A percentile compares a stretch with the other conserved stretches of the same genome.
phyloP scores from a whole-genome alignment of 768 basidiomycete genomes.

The Collybiopsis luxurians region DNA sequence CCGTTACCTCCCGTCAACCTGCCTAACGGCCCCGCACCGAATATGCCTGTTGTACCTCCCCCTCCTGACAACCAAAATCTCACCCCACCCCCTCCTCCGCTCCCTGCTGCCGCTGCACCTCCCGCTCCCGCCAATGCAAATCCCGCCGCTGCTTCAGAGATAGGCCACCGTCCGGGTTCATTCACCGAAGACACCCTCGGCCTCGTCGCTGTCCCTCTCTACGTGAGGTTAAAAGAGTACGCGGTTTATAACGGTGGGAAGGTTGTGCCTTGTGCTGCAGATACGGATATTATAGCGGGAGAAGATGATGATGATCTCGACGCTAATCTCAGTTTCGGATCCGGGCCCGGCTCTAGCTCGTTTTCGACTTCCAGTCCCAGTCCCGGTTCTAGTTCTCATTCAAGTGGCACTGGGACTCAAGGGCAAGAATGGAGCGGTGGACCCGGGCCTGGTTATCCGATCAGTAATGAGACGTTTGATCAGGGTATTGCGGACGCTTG shows the following conservation, averaged over 20 bases:
- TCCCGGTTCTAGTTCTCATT: too few relatives aligned
- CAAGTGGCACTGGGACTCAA: too few relatives aligned
- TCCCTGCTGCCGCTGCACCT: not conserved
- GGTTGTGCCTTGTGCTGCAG: slow-evolving; percentile 1
- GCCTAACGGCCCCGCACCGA: not conserved
- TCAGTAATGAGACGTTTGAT: not conserved
- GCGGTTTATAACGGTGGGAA: slow-evolving; percentile 18
- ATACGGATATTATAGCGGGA: not conserved
- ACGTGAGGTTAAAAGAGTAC: slow-evolving; percentile 58
- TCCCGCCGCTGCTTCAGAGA: not conserved
- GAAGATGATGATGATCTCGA: slow-evolving; percentile 5
- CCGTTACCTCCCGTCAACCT: not conserved
- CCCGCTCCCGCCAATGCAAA: not conserved
- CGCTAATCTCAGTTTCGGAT: too few relatives aligned
- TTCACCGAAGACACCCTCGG: slow-evolving; percentile 32
- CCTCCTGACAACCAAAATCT: too few relatives aligned
- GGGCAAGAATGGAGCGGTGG: not conserved
- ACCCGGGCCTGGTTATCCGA: too few relatives aligned
- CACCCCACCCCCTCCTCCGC: not conserved
- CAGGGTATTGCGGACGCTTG: slow-evolving; percentile 7
- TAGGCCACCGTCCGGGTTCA: slow-evolving; percentile 9
- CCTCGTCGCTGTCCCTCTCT: slow-evolving; percentile 49
- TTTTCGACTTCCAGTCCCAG: too few relatives aligned
- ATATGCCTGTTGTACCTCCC: not conserved
- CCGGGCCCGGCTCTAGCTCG: not conserved